These are phyloP conservation scores for Chloris gayana DNA, from an alignment of 176 grass and related monocot genomes.

Conservation along the genomic window DNA sequence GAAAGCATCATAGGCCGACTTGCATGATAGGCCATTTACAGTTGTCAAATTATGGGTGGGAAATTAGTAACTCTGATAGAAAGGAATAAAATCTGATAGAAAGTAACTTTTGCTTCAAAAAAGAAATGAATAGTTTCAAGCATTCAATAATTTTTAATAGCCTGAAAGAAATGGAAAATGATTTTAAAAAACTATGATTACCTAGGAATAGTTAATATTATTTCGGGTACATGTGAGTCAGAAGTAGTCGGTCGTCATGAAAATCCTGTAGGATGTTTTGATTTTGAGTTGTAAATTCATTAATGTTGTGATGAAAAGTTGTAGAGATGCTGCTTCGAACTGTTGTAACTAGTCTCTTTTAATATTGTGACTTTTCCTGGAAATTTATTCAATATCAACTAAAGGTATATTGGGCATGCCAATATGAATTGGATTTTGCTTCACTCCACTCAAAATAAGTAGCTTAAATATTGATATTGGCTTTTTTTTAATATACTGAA, in stretches of 20 bases:
- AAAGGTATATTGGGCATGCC: neutral
- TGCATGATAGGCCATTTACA: no score
- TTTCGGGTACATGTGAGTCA: neutral
- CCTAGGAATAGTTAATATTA: neutral
- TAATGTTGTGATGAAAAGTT: neutral
- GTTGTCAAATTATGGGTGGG: no score
- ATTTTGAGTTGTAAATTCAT: neutral
- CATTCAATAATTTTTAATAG: no score
- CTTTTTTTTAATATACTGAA: conserved; percentile 2
- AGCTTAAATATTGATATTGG: conserved; percentile 11
- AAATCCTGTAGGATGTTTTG: neutral
- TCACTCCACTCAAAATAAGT: neutral
- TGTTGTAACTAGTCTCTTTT: neutral
- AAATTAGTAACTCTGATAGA: no score
- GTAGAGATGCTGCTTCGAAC: neutral
- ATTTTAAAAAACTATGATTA: no score
- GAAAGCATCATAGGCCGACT: no score
- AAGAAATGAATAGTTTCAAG: neutral
- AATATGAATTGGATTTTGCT: neutral
- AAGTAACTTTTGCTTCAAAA: neutral
- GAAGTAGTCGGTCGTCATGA: neutral
- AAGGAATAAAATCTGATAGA: no score
- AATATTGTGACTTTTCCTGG: neutral
- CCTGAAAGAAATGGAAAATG: no score
- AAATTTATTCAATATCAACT: neutral